Evolutionary conservation across 2,329 filamentous ascomycete species (phyloP).

Genomic region (Piedraia hortae): DNA sequence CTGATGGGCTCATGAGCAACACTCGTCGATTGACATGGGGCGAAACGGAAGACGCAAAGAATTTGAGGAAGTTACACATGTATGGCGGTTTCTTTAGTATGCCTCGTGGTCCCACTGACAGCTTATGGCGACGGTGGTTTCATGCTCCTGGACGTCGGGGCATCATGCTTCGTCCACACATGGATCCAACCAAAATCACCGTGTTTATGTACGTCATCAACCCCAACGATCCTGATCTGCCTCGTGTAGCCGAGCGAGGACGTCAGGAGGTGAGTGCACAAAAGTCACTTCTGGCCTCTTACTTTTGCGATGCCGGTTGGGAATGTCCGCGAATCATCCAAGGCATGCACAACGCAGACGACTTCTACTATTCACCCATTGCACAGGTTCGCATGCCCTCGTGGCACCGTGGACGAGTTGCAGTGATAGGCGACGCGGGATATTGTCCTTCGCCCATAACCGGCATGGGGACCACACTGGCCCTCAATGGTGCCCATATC

Average conservation of each 20-base stretch:
- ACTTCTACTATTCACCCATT: conserved; percentile 11
- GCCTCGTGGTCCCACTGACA: conserved; percentile 6
- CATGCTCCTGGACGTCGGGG: conserved; percentile 8
- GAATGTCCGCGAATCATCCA: conserved; percentile 6
- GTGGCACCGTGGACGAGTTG: conserved; percentile 10
- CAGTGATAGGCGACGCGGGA: conserved; percentile 10
- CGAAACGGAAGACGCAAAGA: conserved; percentile 3
- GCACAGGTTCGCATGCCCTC: conserved; percentile 10
- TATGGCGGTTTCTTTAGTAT: conserved; percentile 12
- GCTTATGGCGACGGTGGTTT: conserved; percentile 10
- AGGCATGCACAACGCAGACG: conserved; percentile 8
- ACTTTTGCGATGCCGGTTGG: conserved; percentile 9
- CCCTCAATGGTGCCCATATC: conserved; percentile 11
- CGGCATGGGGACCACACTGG: conserved; percentile 13
- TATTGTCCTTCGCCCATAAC: conserved; percentile 10
- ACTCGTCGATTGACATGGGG: conserved; percentile 10
- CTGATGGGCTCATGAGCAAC: conserved; percentile 10
- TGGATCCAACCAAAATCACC: conserved; percentile 5
- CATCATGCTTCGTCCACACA: conserved; percentile 10
- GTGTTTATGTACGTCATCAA: conserved; percentile 7
- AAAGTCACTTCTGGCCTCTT: conserved; percentile 8
- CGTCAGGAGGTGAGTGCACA: conserved; percentile 5
- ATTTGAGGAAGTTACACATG: conserved; percentile 6
- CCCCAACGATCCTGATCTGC: conserved; percentile 5
- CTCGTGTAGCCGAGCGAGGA: conserved; percentile 3